Evolutionary conservation across 306 rosid species (phyloP).

Genomic region (Cucumis melo): DNA sequence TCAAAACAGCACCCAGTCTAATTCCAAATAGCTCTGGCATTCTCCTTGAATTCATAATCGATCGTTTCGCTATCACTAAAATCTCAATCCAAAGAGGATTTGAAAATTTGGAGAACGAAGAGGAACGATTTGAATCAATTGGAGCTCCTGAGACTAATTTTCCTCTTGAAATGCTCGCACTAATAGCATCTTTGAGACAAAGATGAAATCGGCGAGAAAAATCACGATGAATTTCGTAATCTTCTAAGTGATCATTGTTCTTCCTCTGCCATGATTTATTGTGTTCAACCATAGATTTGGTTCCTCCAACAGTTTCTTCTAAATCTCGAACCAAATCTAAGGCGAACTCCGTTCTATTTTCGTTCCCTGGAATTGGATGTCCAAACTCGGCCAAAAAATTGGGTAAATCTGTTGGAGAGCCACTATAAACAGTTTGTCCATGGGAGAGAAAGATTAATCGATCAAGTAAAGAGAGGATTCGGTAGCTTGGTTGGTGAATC

Average conservation of each 20-base stretch:
- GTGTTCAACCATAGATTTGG: constrained; percentile 55
- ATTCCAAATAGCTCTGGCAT: constrained; percentile 80
- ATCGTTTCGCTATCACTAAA: constrained; percentile 44
- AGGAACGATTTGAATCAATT: constrained; percentile 14
- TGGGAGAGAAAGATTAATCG: constrained; percentile 67
- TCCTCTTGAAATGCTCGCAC: constrained; percentile 62
- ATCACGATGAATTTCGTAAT: background rate
- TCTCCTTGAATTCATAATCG: constrained; percentile 49
- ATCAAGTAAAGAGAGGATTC: constrained; percentile 61
- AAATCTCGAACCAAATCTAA: constrained; percentile 68
- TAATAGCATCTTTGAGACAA: constrained; percentile 62
- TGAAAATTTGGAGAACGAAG: constrained; percentile 48
- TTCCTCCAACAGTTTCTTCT: constrained; percentile 52
- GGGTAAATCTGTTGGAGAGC: constrained; percentile 39
- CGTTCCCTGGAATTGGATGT: constrained; percentile 67
- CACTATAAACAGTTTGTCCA: constrained; percentile 69
- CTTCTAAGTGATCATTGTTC: background rate
- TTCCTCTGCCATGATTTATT: constrained; percentile 54
- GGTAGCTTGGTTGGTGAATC: constrained; percentile 78
- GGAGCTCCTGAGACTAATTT: constrained; percentile 73
- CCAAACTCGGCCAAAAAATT: constrained; percentile 52
- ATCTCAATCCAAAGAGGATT: constrained; percentile 74
- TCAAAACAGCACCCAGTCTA: constrained; percentile 58
- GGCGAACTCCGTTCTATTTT: constrained; percentile 72
- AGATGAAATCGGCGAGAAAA: background rate